phyloP scores from a whole-genome alignment of 2,329 filamentous ascomycete genomes.

The Colletotrichum sp. region DNA sequence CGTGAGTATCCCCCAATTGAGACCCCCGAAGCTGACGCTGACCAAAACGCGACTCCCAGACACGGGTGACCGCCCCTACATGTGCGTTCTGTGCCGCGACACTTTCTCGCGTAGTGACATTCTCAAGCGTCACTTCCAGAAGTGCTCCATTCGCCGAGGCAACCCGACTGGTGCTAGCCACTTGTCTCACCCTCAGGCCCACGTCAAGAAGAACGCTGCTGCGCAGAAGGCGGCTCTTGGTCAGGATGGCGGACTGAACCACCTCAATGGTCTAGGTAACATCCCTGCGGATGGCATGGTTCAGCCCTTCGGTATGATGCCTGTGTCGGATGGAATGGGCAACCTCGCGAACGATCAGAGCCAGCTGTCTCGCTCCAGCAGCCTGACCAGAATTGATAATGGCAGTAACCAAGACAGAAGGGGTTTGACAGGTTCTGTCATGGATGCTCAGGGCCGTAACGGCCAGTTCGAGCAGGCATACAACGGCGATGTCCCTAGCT shows the following conservation, averaged over 20 bases:
- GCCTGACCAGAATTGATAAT: constrained; percentile 63
- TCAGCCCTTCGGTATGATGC: constrained; percentile 61
- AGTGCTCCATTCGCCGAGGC: constrained; percentile 94
- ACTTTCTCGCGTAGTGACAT: constrained; percentile 98
- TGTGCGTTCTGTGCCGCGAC: constrained; percentile 97
- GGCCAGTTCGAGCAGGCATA: constrained; percentile 58
- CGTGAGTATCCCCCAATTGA: constrained; percentile 69
- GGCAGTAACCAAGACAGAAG: constrained; percentile 61
- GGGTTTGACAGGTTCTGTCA: constrained; percentile 59
- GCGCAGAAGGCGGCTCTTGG: constrained; percentile 62
- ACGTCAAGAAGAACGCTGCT: constrained; percentile 78
- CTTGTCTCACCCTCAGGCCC: constrained; percentile 88
- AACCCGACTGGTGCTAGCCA: constrained; percentile 96
- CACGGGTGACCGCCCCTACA: constrained; percentile 96
- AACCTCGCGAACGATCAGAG: constrained; percentile 65
- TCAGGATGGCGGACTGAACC: constrained; percentile 60
- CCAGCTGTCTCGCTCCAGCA: constrained; percentile 66
- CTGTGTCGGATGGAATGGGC: constrained; percentile 63
- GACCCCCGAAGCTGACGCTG: constrained; percentile 12
- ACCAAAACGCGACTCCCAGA: constrained; percentile 58
- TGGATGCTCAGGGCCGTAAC: constrained; percentile 49
- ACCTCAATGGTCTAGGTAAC: constrained; percentile 66
- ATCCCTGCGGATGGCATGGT: constrained; percentile 63
- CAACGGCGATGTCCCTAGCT: constrained; percentile 60
- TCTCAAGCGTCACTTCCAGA: constrained; percentile 98